Base-by-base conservation (phyloP, 768 basidiomycete genomes). In the Suillus lakei region DNA sequence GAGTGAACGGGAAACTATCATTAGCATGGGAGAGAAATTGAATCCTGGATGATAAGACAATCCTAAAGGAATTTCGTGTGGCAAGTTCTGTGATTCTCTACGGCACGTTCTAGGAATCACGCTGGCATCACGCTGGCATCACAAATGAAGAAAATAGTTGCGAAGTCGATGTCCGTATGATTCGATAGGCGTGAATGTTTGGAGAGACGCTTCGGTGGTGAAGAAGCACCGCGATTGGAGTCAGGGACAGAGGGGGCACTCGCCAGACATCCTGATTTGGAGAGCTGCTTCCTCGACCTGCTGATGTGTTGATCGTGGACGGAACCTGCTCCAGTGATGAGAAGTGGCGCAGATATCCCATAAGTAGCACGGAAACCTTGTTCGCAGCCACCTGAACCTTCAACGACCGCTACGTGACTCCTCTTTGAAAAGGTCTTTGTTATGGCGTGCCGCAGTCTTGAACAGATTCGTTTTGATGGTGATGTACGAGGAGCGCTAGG, bases 261-360 rank as follows among this genome's bases (percentile, higher is more conserved):
- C 28, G 26, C 48, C 23, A 64, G 70, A 43, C 68, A 60, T 5
- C 13, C 5, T 4, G 5, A 5, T 34, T 23, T 60, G 4, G 26
- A 43, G 7, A 56, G n/a, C 23, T 64, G 54, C 50, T 28, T 34
- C 34, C 5, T 48, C 36, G 30, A 21, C 30, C 64, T 59, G 38
- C 61, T 44, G 10, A 28, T 32, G n/a, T 32, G 41, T 41, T 36
- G 30, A 44, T 18, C 15, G n/a, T 44, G 41, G 30, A 3, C 41
- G 7, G 59, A 54, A 43, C 63, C 68, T 64, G 67, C 68, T 23
- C 48, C 48, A 67, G 67, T 68, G 64, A 66, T 66, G 66, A 65
- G 48, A 48, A 38, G 62, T 61, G 72, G 67, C 62, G 66, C 50
- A 64, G 28, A 63, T 30, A 23, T 16, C 56, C 64, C 59, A 67